These are phyloP conservation scores for Scopulariopsis brevicaulis DNA, from an alignment of 2,329 filamentous ascomycete species.

Conservation along the genomic window DNA sequence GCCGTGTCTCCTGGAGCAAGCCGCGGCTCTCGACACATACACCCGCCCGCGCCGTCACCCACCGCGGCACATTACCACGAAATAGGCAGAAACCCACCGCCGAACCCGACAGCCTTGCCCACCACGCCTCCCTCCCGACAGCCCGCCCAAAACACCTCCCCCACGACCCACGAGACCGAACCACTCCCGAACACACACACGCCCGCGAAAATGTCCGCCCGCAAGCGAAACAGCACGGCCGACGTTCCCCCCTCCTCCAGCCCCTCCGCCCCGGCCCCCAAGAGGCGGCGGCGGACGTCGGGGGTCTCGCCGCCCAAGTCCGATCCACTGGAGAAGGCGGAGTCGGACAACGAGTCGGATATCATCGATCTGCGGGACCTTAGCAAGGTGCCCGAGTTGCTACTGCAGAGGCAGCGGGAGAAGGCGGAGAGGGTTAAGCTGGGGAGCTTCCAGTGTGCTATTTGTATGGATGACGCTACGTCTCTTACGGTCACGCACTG, in stretches of 20 bases:
- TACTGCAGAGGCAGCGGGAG: constrained; percentile 30
- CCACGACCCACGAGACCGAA: neutral
- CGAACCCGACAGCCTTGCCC: neutral
- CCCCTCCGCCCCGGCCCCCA: neutral
- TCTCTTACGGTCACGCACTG: constrained; percentile 53
- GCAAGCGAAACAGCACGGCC: constrained; percentile 1
- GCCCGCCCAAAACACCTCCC: neutral
- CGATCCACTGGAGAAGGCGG: neutral
- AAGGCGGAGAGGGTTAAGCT: constrained; percentile 38
- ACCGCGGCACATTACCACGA: neutral
- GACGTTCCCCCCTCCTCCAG: constrained; percentile 6
- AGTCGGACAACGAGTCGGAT: constrained; percentile 11
- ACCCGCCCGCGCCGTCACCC: neutral
- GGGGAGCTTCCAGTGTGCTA: constrained; percentile 50
- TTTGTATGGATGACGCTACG: constrained; percentile 53
- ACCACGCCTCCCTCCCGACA: neutral
- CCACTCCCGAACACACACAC: neutral
- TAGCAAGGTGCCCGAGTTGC: constrained; percentile 29
- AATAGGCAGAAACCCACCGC: neutral
- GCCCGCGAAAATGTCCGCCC: neutral
- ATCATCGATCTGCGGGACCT: constrained; percentile 29
- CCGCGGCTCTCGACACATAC: neutral
- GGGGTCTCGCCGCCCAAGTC: neutral
- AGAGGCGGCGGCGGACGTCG: constrained; percentile 6
- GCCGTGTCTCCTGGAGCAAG: neutral